phyloP scores from a whole-genome alignment of 345 rosid species.

The Acer saccharum region DNA sequence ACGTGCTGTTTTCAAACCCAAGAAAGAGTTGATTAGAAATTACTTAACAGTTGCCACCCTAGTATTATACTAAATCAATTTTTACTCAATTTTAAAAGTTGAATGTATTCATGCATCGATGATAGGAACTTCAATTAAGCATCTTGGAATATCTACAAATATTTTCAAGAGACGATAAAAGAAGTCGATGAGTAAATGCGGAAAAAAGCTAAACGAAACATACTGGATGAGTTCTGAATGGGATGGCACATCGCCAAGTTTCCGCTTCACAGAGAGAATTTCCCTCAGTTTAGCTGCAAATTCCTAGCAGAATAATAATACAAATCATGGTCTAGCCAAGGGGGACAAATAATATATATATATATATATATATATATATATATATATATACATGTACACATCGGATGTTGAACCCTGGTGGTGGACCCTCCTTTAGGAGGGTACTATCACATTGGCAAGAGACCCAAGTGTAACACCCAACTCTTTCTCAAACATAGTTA shows the following conservation, averaged over 20 bases:
- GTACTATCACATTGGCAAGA: too few relatives aligned
- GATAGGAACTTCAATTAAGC: not conserved
- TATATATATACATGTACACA: too few relatives aligned
- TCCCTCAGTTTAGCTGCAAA: constrained; percentile 60
- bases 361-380: too few relatives aligned
- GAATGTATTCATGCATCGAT: not conserved
- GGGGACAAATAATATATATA: too few relatives aligned
- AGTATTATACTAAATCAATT: not conserved
- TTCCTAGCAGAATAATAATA: constrained; percentile 44
- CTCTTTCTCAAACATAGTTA: too few relatives aligned
- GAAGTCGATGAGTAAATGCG: not conserved
- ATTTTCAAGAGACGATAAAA: not conserved
- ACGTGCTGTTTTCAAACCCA: not conserved
- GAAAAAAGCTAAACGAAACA: constrained; percentile 24
- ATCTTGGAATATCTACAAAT: not conserved
- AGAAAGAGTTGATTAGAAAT: not conserved
- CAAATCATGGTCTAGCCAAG: constrained; percentile 5
- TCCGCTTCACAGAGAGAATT: constrained; percentile 53
- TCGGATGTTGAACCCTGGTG: too few relatives aligned
- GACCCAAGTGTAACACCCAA: too few relatives aligned
- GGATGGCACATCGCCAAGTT: constrained; percentile 72
- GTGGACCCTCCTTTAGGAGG: too few relatives aligned
- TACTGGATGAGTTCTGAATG: constrained; percentile 85
- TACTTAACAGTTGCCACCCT: not conserved
- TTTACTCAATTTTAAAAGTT: not conserved